phyloP scores from a whole-genome alignment of 208 protist species.

The Trypanosoma caninum region DNA sequence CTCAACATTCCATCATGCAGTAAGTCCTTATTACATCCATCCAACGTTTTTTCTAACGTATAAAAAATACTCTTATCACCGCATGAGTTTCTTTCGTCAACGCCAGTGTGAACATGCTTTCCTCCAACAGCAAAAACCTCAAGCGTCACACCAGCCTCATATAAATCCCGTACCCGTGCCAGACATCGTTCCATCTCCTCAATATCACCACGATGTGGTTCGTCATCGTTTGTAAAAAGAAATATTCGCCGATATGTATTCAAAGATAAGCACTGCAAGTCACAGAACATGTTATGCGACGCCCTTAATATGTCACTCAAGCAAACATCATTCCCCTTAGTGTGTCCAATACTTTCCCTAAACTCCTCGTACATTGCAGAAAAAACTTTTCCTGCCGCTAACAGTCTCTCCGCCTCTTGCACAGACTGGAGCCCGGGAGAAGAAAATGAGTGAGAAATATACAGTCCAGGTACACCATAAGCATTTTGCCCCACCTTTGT shows the following conservation, averaged over 20 bases:
- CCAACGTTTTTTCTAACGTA: background rate
- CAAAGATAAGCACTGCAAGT: conserved; percentile 8
- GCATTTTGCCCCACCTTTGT: conserved; percentile 31
- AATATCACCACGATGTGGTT: conserved; percentile 44
- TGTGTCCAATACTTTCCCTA: conserved; percentile 18
- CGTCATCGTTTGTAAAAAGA: conserved; percentile 82
- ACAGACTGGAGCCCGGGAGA: conserved; percentile 29
- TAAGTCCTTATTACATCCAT: too few species aligned
- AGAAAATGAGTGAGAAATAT: conserved; percentile 49
- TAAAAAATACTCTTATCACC: background rate
- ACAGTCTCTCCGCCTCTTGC: conserved; percentile 57
- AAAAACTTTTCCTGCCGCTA: conserved; percentile 29
- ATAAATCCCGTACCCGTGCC: conserved; percentile 38
- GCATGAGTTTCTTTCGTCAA: background rate
- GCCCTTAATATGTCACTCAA: conserved; percentile 69
- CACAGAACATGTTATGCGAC: conserved; percentile 63
- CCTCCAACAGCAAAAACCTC: conserved; percentile 66
- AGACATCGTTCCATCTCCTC: conserved; percentile 38
- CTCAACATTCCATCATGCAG: too few species aligned
- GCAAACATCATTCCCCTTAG: background rate
- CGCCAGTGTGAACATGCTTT: background rate
- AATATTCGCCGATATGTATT: conserved; percentile 66
- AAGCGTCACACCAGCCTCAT: conserved; percentile 42
- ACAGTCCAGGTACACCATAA: conserved; percentile 53
- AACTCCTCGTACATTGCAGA: conserved; percentile 30